Percentiles rank a stretch among this genome's conserved stretches.
phyloP scores from a whole-genome alignment of 1,284 basidiomycete genomes.

The Pseudozyma tsukubaensis region DNA sequence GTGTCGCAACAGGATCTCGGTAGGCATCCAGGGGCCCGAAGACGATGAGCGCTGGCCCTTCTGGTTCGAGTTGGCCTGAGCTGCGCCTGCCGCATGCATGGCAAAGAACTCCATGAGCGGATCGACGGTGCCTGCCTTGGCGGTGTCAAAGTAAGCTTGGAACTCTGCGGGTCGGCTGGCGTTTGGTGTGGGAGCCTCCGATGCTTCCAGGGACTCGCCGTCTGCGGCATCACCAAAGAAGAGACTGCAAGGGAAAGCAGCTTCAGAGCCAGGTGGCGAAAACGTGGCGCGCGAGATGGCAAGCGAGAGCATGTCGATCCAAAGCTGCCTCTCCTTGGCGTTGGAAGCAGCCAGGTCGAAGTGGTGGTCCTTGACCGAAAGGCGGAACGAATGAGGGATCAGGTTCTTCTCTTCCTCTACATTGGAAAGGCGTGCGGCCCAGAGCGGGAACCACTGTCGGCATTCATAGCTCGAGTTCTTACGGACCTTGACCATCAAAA shows the following conservation, averaged over 20 bases:
- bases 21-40: conserved; percentile 46
- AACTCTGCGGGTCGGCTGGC: conserved; percentile 38
- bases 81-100: conserved; percentile 44
- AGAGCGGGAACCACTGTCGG: conserved; percentile 66
- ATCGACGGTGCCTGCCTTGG: conserved; percentile 17
- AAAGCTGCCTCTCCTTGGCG: conserved; percentile 58
- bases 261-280: conserved; percentile 41
- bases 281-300: conserved; percentile 49
- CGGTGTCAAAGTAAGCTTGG: conserved; percentile 35
- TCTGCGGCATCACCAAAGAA: conserved; percentile 39
- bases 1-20: conserved; percentile 59
- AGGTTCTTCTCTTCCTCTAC: conserved; percentile 44
- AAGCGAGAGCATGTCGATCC: conserved; percentile 58
- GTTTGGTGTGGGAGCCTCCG: conserved; percentile 45
- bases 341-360: conserved; percentile 66
- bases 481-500: conserved; percentile 65
- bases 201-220: conserved; percentile 24
- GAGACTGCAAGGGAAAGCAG: conserved; percentile 59
- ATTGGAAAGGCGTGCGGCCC: conserved; percentile 52
- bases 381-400: conserved; percentile 61
- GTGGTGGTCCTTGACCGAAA: conserved; percentile 61
- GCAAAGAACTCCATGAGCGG: conserved; percentile 55
- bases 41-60: conserved; percentile 36
- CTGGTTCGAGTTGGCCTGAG: conserved; percentile 30
- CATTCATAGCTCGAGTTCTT: conserved; percentile 60